Conservation (phyloP, 345 rosid species). For the Nasturtium officinale region DNA sequence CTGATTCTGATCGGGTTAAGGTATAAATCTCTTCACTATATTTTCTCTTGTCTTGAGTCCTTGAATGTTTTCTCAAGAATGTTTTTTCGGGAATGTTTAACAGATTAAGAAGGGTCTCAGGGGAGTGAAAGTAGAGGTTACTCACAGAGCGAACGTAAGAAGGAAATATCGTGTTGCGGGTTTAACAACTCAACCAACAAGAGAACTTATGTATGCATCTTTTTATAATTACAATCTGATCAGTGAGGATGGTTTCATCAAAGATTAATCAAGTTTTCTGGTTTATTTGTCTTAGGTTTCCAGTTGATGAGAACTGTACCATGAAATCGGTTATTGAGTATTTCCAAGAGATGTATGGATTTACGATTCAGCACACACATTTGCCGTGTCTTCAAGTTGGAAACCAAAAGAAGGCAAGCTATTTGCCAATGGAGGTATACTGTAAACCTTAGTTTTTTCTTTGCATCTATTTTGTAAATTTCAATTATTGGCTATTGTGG, state of each 20-base stretch:
- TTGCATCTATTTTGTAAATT: neutral
- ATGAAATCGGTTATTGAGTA: constrained; percentile 98
- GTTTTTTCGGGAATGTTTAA: neutral
- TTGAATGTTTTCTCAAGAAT: neutral
- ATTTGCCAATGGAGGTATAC: constrained; percentile 97
- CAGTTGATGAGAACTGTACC: constrained; percentile 88
- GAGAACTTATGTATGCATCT: constrained; percentile 79
- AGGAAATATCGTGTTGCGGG: constrained; percentile 99
- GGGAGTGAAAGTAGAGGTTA: constrained; percentile 99
- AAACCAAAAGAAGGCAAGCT: constrained; percentile 94
- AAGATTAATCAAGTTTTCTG: neutral
- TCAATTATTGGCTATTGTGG: neutral
- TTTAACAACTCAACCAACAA: constrained; percentile 92
- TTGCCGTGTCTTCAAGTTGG: constrained; percentile 99
- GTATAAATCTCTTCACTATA: constrained; percentile 42
- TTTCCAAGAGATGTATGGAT: constrained; percentile 98
- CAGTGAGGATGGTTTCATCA: neutral
- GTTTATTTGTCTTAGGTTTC: constrained; percentile 62
- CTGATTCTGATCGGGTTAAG: constrained; percentile 96
- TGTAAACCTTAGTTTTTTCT: neutral
- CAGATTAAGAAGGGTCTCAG: constrained; percentile 92
- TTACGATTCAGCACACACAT: constrained; percentile 86
- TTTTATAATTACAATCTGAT: neutral
- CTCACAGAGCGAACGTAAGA: constrained; percentile 84
- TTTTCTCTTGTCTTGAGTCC: neutral